These are phyloP conservation scores for Coemansia sp. DNA, from an alignment of 192 early-diverging fungal species.

Conservation along the genomic window DNA sequence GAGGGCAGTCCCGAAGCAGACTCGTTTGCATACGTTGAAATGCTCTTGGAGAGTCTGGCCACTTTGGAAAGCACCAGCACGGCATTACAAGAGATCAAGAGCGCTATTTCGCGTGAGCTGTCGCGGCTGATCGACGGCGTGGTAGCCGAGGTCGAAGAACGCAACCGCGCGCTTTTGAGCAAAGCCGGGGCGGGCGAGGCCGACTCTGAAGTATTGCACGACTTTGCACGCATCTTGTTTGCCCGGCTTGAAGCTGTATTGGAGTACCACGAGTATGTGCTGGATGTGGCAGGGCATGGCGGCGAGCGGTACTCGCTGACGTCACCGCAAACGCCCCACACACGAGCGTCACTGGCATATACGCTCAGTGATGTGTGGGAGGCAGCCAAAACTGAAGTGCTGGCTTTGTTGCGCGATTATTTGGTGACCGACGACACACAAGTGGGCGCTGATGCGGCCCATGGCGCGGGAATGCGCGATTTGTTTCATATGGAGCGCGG, in stretches of 20 bases:
- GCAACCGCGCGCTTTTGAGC: constrained; percentile 54
- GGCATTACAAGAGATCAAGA: constrained; percentile 62
- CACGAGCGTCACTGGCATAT: constrained; percentile 22
- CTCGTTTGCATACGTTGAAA: constrained; percentile 75
- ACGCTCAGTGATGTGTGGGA: constrained; percentile 53
- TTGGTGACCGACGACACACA: constrained; percentile 42
- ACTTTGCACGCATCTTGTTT: constrained; percentile 74
- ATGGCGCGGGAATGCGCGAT: constrained; percentile 31
- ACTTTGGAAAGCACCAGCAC: constrained; percentile 49
- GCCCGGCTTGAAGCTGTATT: constrained; percentile 73
- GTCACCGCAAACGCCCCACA: constrained; percentile 9
- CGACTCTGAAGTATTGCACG: constrained; percentile 69
- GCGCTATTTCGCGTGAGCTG: constrained; percentile 69
- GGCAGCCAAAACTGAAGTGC: constrained; percentile 49
- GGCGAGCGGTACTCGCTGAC: constrained; percentile 40
- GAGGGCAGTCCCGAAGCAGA: constrained; percentile 75
- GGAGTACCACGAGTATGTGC: constrained; percentile 71
- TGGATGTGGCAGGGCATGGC: constrained; percentile 60
- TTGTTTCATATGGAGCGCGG: constrained; percentile 50
- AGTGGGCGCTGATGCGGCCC: constrained; percentile 11
- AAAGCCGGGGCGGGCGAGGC: constrained; percentile 43
- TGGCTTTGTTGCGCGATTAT: constrained; percentile 51
- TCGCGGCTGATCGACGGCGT: constrained; percentile 72
- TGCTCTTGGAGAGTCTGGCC: constrained; percentile 68
- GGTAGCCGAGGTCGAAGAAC: constrained; percentile 70